These are phyloP conservation scores for Hermanozyma aechmeae DNA, from an alignment of 805 yeast species.

Conservation along the genomic window DNA sequence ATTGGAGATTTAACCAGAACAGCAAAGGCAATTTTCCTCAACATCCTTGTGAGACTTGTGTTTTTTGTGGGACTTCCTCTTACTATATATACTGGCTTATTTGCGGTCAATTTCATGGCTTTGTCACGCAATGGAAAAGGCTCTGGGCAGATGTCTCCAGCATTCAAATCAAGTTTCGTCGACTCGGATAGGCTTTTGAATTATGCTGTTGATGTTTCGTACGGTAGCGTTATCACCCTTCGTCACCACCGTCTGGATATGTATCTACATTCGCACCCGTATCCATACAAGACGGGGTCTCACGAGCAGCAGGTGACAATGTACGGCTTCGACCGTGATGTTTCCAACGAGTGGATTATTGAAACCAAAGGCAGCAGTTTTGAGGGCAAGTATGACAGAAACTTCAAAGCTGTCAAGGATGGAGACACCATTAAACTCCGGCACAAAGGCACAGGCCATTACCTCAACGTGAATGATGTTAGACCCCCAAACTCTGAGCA, in stretches of 20 bases:
- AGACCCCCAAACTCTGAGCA: constrained; percentile 88
- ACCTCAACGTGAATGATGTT: constrained; percentile 59
- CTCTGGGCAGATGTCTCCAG: constrained; percentile 53
- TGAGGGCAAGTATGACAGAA: constrained; percentile 30
- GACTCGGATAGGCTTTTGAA: constrained; percentile 25
- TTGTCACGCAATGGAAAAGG: constrained; percentile 47
- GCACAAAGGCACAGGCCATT: constrained; percentile 60
- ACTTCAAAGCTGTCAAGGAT: constrained; percentile 32
- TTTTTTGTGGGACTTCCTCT: constrained; percentile 47
- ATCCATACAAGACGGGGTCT: constrained; percentile 55
- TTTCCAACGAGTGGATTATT: constrained; percentile 66
- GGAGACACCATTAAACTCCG: constrained; percentile 56
- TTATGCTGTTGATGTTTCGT: constrained; percentile 57
- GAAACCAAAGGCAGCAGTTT: constrained; percentile 33
- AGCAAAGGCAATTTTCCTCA: constrained; percentile 25
- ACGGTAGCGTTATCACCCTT: constrained; percentile 63
- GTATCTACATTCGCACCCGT: constrained; percentile 72
- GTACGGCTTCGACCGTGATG: constrained; percentile 48
- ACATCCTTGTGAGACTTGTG: constrained; percentile 28
- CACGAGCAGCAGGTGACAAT: constrained; percentile 74
- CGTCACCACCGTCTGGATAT: constrained; percentile 66
- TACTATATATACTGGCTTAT: constrained; percentile 46
- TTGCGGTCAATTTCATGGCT: constrained; percentile 45
- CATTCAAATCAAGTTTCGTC: constrained; percentile 51
- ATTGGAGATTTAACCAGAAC: constrained; percentile 58